A percentile compares a stretch with the other conserved stretches of the same genome.
Evolutionary conservation across 2,329 filamentous ascomycete genomes (phyloP).

Genomic region (Verticillium zaregamsianum): DNA sequence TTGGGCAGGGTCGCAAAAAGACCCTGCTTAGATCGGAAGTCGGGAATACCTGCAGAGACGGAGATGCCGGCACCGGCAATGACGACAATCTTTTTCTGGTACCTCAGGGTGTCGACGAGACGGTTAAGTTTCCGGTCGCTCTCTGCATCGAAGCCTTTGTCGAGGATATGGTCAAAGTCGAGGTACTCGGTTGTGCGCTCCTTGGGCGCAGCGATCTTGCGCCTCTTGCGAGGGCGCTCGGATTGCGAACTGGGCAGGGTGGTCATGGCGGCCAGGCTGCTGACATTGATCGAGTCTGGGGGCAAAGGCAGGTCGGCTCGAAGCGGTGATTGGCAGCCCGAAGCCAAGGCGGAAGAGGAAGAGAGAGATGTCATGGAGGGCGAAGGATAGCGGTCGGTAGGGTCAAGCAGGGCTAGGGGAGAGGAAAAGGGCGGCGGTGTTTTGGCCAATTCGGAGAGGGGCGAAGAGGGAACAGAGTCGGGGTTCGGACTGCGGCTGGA

Average conservation of each 20-base stretch:
- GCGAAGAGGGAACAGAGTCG: constrained; percentile 36
- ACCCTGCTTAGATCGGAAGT: constrained; percentile 89
- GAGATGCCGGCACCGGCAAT: constrained; percentile 96
- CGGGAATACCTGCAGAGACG: constrained; percentile 92
- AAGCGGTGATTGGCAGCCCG: constrained; percentile 47
- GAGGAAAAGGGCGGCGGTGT: constrained; percentile 48
- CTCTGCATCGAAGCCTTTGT: constrained; percentile 44
- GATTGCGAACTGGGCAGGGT: constrained; percentile 60
- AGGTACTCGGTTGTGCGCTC: constrained; percentile 78
- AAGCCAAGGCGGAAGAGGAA: constrained; percentile 29
- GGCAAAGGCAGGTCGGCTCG: constrained; percentile 36
- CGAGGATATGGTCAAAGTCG: constrained; percentile 55
- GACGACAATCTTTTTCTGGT: constrained; percentile 94
- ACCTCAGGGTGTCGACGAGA: constrained; percentile 70
- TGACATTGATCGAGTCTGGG: constrained; percentile 14
- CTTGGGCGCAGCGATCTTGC: constrained; percentile 56
- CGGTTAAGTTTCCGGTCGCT: constrained; percentile 55
- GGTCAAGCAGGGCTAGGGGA: constrained; percentile 30
- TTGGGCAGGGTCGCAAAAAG: constrained; percentile 82
- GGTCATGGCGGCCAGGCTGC: constrained; percentile 35
- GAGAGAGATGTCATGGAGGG: constrained; percentile 33
- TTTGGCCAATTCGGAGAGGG: constrained; percentile 48
- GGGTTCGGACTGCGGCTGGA: neutral
- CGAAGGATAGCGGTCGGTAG: constrained; percentile 46
- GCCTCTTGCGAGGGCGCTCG: constrained; percentile 64